A percentile compares a stretch with the other conserved stretches of the same genome.
Evolutionary conservation across 306 rosid species (phyloP).

Genomic region (Senna siamea): DNA sequence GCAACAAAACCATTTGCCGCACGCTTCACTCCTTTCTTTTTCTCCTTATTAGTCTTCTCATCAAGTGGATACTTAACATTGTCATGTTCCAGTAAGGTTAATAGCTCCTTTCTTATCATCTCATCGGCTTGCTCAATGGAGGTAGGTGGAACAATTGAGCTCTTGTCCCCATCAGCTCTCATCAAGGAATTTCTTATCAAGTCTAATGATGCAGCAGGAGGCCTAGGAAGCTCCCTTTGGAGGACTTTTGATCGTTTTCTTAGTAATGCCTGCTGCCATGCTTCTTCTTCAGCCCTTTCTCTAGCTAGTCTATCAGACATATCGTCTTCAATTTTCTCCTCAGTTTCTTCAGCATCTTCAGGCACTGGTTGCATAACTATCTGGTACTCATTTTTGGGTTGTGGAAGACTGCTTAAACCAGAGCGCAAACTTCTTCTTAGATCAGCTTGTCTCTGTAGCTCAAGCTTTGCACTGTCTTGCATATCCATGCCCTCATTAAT

Average conservation of each 20-base stretch:
- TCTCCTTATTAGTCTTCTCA: slow-evolving; percentile 68
- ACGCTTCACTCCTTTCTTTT: slow-evolving; percentile 69
- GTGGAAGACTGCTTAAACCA: slow-evolving; percentile 75
- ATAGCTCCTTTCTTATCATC: slow-evolving; percentile 75
- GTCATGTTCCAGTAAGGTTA: slow-evolving; percentile 79
- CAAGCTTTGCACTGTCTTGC: slow-evolving; percentile 70
- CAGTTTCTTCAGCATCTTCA: slow-evolving; percentile 79
- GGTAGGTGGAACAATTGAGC: slow-evolving; percentile 94
- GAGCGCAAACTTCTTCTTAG: slow-evolving; percentile 68
- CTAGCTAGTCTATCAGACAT: slow-evolving; percentile 93
- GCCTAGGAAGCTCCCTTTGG: slow-evolving; percentile 94
- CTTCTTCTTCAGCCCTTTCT: slow-evolving; percentile 90
- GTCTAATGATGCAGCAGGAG: slow-evolving; percentile 86
- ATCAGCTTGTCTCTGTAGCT: slow-evolving; percentile 77
- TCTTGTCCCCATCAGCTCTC: slow-evolving; percentile 89
- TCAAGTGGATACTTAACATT: slow-evolving; percentile 82
- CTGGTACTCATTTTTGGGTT: slow-evolving; percentile 88
- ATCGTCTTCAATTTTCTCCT: slow-evolving; percentile 85
- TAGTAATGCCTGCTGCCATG: slow-evolving; percentile 78
- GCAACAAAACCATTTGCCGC: slow-evolving; percentile 52
- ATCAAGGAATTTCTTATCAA: slow-evolving; percentile 76
- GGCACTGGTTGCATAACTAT: slow-evolving; percentile 80
- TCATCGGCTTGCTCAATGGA: slow-evolving; percentile 86
- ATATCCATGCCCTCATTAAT: slow-evolving; percentile 81
- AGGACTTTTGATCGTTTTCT: slow-evolving; percentile 92